phyloP scores from a whole-genome alignment of 306 rosid species.

The Vigna nakashimae region DNA sequence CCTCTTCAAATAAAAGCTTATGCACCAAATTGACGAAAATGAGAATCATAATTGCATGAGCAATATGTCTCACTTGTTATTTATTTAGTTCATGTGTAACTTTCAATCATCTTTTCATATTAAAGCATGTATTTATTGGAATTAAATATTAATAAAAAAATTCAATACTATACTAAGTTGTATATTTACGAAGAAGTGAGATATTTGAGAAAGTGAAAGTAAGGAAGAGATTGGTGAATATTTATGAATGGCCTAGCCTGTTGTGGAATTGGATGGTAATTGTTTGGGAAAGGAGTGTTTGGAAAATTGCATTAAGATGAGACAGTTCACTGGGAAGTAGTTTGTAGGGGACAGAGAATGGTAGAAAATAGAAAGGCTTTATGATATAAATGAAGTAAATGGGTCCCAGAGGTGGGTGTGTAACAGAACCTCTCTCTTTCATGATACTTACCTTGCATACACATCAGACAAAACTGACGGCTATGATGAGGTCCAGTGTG shows the following conservation, averaged over 20 bases:
- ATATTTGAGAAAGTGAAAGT: no score
- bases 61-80: no score
- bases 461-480: constrained; percentile 72
- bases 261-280: background rate
- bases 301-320: background rate
- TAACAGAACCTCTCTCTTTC: constrained; percentile 47
- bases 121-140: no score
- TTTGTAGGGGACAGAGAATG: constrained; percentile 24
- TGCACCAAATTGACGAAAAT: no score
- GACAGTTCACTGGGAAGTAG: constrained; percentile 26
- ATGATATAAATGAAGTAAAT: constrained; percentile 47
- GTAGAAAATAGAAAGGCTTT: constrained; percentile 23
- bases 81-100: no score
- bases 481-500: constrained; percentile 52
- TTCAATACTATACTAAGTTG: no score
- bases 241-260: background rate
- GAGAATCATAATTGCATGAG: no score
- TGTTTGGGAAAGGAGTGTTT: background rate
- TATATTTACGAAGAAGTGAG: no score
- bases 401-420: constrained; percentile 47
- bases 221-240: no score
- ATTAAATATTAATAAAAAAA: no score
- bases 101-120: no score
- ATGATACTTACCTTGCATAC: constrained; percentile 64
- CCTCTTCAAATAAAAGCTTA: no score